Percentiles rank a stretch among this genome's conserved stretches.
These are phyloP conservation scores for Diplodia intermedia DNA, from an alignment of 2,329 filamentous ascomycete genomes.

Conservation along the genomic window DNA sequence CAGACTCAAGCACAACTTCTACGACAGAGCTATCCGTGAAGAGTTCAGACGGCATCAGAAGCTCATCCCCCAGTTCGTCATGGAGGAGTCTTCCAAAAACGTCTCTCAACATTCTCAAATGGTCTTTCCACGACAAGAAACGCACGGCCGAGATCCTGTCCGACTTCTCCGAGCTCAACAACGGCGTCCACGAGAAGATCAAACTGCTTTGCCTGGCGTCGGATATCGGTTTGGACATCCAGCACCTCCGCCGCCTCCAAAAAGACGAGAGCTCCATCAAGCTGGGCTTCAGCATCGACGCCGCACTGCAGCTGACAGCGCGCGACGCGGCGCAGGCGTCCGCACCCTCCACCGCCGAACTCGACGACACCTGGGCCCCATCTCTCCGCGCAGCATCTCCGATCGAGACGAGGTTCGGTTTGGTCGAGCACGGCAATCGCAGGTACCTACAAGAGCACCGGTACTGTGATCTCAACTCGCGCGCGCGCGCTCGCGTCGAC, in stretches of 20 bases:
- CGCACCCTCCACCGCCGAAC: not conserved
- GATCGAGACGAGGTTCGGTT: not conserved
- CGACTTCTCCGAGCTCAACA: constrained; percentile 34
- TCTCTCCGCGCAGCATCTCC: not conserved
- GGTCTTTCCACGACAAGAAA: constrained; percentile 36
- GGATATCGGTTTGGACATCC: constrained; percentile 33
- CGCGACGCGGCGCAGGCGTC: not conserved
- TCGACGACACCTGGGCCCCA: not conserved
- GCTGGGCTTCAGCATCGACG: constrained; percentile 35
- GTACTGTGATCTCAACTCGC: not conserved
- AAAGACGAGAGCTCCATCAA: constrained; percentile 33
- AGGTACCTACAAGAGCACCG: not conserved
- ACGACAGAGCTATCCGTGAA: constrained; percentile 3
- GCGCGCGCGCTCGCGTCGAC: not conserved
- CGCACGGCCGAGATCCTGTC: constrained; percentile 31
- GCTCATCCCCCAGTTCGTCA: not conserved
- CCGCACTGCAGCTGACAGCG: constrained; percentile 31
- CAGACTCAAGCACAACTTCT: not conserved
- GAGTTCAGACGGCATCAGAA: constrained; percentile 5
- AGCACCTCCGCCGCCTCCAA: constrained; percentile 35
- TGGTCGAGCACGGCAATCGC: not conserved
- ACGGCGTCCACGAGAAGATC: constrained; percentile 35
- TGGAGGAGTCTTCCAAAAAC: constrained; percentile 5
- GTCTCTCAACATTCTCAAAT: constrained; percentile 11
- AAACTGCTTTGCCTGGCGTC: constrained; percentile 35